Evolutionary conservation across 352 stramenopile genomes (phyloP), one percentile per base, ranked within the genome.

Genomic region (Globisporangium spiculum): DNA sequence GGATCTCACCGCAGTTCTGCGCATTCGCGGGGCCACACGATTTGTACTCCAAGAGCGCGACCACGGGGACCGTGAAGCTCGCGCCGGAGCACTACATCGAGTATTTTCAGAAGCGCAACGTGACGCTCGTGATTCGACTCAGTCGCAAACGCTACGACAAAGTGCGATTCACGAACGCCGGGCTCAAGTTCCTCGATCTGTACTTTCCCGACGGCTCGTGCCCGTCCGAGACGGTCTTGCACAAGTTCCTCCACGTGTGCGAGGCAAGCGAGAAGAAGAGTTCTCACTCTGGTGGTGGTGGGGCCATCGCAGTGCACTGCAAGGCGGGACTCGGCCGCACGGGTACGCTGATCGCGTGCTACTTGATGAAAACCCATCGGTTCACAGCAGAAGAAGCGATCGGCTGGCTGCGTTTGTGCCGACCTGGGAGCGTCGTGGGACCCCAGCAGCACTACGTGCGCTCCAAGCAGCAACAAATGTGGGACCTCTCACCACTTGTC

Each of bases 61-160:
- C 32, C 10, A 94, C 22, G 81, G 73, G 9, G 83, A 26, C 22
- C 86, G 22, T 65, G 4, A 67, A 65, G 41, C 52, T 66, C 30
- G 24, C 60, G 74, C 38, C 84, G 94, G 60, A 73, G 18, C 67
- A 69, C 27, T 77, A 74, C 36, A 44, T 73, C 5, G 16, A 53
- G 16, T 75, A 77, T 32, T 80, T 80, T 27, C 54, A 67, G 20
- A 5, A 26, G 3, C 64, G 65, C 44, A 58, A 54, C 22, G 73
- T 83, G 18, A 22, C 22, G 3, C 53, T 69, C 10, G 88, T 99
- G 5, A 79, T 99, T 14, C 91, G 96, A 12, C 72, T 99, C 0
- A 99, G 98, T 74, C 92, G 96, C 66, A 96, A 94, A 32, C 91
- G 82, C 65, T 99, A 99, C 74, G 82, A 98, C 71, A 84, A 94